phyloP scores from a whole-genome alignment of 192 early-diverging fungal genomes.

The Coemansia sp. region DNA sequence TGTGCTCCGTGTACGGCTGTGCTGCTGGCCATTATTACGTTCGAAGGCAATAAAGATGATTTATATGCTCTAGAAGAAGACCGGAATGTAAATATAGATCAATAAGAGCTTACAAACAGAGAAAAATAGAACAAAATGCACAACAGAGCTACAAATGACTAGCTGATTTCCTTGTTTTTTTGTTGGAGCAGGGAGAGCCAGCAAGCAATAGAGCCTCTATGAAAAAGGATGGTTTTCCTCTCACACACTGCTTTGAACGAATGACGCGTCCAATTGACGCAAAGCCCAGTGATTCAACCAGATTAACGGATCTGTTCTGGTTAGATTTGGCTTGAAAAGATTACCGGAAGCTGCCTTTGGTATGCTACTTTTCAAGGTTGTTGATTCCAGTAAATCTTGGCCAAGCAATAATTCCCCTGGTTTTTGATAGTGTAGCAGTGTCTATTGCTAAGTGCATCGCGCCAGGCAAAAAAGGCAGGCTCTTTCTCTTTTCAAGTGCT shows the following conservation, averaged over 20 bases:
- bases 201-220: background rate
- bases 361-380: too few species aligned
- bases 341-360: too few species aligned
- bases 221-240: background rate
- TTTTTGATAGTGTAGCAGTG: too few species aligned
- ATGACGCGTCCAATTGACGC: background rate
- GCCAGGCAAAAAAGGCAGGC: background rate
- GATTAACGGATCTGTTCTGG: too few species aligned
- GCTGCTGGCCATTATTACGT: constrained; percentile 35
- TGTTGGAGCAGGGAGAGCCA: background rate
- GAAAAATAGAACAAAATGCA: background rate
- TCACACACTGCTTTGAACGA: background rate
- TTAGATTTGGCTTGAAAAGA: too few species aligned
- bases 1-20: constrained; percentile 27
- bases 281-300: background rate
- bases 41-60: background rate
- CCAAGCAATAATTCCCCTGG: too few species aligned
- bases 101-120: background rate
- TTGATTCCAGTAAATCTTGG: too few species aligned
- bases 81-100: background rate
- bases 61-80: too few species aligned
- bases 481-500: constrained; percentile 32
- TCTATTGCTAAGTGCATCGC: background rate
- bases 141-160: background rate
- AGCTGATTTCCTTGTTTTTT: background rate